phyloP scores from a whole-genome alignment of 306 rosid genomes.

The Begonia peltatifolia region DNA sequence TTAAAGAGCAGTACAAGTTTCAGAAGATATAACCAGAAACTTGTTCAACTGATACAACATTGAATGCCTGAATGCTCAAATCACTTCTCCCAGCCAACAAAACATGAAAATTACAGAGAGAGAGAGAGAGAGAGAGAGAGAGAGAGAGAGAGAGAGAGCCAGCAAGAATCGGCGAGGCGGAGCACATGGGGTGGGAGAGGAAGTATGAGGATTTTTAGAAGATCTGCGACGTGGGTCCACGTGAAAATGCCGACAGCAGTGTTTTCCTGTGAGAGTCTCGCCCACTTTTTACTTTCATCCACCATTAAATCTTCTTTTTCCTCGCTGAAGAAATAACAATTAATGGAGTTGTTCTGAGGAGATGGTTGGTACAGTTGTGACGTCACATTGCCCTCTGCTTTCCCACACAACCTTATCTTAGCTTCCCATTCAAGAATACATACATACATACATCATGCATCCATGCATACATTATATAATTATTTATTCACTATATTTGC shows the following conservation, averaged over 20 bases:
- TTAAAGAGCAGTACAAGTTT: constrained; percentile 7
- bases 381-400: too few relatives aligned
- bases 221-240: constrained; percentile 50
- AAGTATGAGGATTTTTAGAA: constrained; percentile 14
- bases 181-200: constrained; percentile 42
- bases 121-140: constrained; percentile 20
- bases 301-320: neutral
- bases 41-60: constrained; percentile 8
- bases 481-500: too few relatives aligned
- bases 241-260: constrained; percentile 24
- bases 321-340: neutral
- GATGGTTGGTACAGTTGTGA: too few relatives aligned
- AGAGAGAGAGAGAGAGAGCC: constrained; percentile 12
- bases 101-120: constrained; percentile 6
- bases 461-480: too few relatives aligned
- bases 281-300: constrained; percentile 1
- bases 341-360: too few relatives aligned
- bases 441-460: too few relatives aligned
- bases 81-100: constrained; percentile 5
- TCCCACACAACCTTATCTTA: too few relatives aligned
- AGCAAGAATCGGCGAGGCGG: constrained; percentile 19
- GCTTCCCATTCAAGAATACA: too few relatives aligned
- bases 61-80: constrained; percentile 6
- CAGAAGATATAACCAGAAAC: constrained; percentile 10
- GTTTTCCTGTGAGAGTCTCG: constrained; percentile 10